A percentile compares a stretch with the other conserved stretches of the same genome.
phyloP scores from a whole-genome alignment of 2,329 filamentous ascomycete genomes.

The Aureobasidium sp. region DNA sequence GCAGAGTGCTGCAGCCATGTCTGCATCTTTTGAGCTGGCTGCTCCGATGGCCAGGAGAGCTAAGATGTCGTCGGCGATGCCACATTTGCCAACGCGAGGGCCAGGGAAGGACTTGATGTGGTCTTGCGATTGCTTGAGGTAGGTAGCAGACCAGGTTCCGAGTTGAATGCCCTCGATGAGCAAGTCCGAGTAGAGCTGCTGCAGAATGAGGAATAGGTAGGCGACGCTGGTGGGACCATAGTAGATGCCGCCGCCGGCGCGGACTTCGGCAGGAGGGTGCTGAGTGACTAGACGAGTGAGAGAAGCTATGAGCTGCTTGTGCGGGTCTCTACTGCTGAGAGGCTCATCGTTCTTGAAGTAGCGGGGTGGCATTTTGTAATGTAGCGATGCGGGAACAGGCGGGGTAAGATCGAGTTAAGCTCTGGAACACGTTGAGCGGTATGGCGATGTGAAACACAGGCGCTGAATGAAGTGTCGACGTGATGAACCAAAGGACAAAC shows the following conservation, averaged over 20 bases:
- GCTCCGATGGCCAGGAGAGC: slow-evolving; percentile 44
- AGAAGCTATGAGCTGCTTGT: slow-evolving; percentile 45
- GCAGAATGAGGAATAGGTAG: slow-evolving; percentile 44
- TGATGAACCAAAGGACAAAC: neutral
- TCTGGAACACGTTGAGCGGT: neutral
- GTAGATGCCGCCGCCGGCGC: slow-evolving; percentile 44
- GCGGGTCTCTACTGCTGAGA: slow-evolving; percentile 36
- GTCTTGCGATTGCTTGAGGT: slow-evolving; percentile 44
- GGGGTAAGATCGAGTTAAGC: neutral
- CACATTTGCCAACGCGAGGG: slow-evolving; percentile 40
- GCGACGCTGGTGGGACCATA: slow-evolving; percentile 45
- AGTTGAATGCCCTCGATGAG: slow-evolving; percentile 40
- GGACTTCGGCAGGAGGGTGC: slow-evolving; percentile 40
- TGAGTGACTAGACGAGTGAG: slow-evolving; percentile 43
- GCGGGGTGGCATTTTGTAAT: slow-evolving; percentile 27
- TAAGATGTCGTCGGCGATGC: slow-evolving; percentile 46
- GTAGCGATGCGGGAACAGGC: slow-evolving; percentile 4
- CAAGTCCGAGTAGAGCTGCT: slow-evolving; percentile 43
- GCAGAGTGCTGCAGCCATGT: slow-evolving; percentile 45
- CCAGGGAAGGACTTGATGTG: slow-evolving; percentile 44
- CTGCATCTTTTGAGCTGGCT: slow-evolving; percentile 42
- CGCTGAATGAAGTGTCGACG: neutral
- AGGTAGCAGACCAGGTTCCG: slow-evolving; percentile 44
- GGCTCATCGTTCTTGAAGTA: slow-evolving; percentile 36
- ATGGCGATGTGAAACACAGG: neutral